phyloP scores from a whole-genome alignment of 2,329 filamentous ascomycete species.

The Clonostachys byssicola region DNA sequence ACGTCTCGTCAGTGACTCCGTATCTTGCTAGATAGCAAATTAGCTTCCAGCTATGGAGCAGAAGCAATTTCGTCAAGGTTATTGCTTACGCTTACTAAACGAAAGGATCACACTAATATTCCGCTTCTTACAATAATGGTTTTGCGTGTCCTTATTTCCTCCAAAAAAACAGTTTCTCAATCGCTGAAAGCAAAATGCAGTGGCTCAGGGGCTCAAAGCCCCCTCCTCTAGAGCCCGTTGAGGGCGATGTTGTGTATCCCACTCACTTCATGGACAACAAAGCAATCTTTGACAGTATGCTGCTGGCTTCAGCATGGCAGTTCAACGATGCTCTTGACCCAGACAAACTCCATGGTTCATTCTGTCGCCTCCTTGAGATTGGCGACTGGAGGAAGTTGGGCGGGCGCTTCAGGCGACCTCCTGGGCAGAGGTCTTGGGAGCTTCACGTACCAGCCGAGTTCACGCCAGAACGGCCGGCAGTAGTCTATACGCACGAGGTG shows the following conservation, averaged over 20 bases:
- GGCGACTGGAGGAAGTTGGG: slow-evolving; percentile 42
- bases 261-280: slow-evolving; percentile 24
- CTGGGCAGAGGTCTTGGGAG: slow-evolving; percentile 13
- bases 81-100: too few species aligned
- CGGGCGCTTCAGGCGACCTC: slow-evolving; percentile 30
- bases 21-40: too few species aligned
- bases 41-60: too few species aligned
- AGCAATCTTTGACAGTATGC: slow-evolving; percentile 11
- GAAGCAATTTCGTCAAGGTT: too few species aligned
- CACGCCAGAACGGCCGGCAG: slow-evolving; percentile 23
- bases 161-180: too few species aligned
- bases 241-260: slow-evolving; percentile 17
- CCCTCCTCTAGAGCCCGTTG: not conserved
- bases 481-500: slow-evolving; percentile 31
- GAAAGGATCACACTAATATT: too few species aligned
- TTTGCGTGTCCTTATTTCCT: too few species aligned
- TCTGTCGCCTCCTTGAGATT: slow-evolving; percentile 30
- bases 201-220: too few species aligned
- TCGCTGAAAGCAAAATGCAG: too few species aligned
- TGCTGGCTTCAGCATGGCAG: slow-evolving; percentile 25
- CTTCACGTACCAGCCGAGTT: slow-evolving; percentile 23
- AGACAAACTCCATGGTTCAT: slow-evolving; percentile 23
- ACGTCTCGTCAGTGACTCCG: too few species aligned
- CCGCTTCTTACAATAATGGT: too few species aligned
- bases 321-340: slow-evolving; percentile 43